Percentiles rank a stretch among this genome's conserved stretches.
These are phyloP conservation scores for Fusarium buharicum DNA, from an alignment of 2,329 filamentous ascomycete genomes.

Conservation along the genomic window DNA sequence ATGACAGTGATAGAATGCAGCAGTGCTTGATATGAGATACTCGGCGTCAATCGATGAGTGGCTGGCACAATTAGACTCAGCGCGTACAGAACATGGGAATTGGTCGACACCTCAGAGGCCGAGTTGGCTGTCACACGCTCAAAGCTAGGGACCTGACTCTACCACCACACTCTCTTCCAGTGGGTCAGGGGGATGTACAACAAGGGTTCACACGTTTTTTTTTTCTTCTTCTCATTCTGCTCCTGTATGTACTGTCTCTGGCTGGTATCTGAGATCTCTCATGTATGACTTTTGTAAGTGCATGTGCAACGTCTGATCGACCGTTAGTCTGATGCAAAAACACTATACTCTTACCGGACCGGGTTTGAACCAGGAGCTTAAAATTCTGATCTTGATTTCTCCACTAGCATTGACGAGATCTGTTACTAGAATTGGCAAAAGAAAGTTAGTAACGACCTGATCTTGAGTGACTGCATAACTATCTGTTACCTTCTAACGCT, in stretches of 20 bases:
- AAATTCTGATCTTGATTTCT: constrained; percentile 18
- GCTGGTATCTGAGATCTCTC: constrained; percentile 34
- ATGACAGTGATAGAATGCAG: constrained; percentile 40
- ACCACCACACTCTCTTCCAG: constrained; percentile 27
- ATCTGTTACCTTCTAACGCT: not conserved
- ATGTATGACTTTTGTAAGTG: constrained; percentile 23
- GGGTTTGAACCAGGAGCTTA: constrained; percentile 35
- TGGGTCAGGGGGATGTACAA: constrained; percentile 44
- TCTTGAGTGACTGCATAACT: constrained; percentile 9
- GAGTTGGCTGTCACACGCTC: constrained; percentile 27
- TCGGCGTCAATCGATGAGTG: constrained; percentile 34
- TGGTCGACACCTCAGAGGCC: constrained; percentile 26
- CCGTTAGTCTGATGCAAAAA: constrained; percentile 37
- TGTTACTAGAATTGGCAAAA: constrained; percentile 6
- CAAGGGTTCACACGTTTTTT: constrained; percentile 39
- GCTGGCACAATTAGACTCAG: constrained; percentile 37
- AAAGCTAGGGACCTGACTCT: constrained; percentile 20
- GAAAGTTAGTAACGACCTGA: not conserved
- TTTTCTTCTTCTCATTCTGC: constrained; percentile 4
- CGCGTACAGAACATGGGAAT: constrained; percentile 43
- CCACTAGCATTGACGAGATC: constrained; percentile 4
- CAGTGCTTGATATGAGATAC: constrained; percentile 28
- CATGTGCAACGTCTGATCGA: constrained; percentile 41
- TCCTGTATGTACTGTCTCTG: constrained; percentile 12
- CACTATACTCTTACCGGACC: constrained; percentile 35